Evolutionary conservation across 495 filamentous ascomycete genomes (phyloP).

Genomic region (Aspergillus nanangensis): DNA sequence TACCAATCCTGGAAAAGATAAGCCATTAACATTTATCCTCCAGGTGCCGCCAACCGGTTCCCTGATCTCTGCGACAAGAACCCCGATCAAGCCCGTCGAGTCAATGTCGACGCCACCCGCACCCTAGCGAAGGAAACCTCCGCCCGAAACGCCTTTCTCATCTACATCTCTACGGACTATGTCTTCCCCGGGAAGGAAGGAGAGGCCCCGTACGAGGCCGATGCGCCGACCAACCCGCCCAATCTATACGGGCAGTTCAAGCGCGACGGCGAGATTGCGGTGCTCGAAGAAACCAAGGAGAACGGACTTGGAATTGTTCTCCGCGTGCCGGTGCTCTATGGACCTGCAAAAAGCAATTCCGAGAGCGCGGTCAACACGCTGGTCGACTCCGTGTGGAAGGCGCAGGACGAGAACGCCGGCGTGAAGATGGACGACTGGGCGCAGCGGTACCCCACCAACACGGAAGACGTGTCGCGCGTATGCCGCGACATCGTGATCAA

Average conservation of each 20-base stretch:
- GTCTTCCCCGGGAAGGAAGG: conserved; percentile 79
- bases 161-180: conserved; percentile 96
- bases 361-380: conserved; percentile 85
- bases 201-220: conserved; percentile 78
- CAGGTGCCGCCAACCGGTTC: conserved; percentile 86
- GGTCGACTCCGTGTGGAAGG: conserved; percentile 67
- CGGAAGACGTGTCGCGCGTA: conserved; percentile 83
- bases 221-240: conserved; percentile 60
- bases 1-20: not conserved
- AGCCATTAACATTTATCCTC: conserved; percentile 10
- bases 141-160: conserved; percentile 58
- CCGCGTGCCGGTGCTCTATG: conserved; percentile 87
- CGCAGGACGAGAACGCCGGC: conserved; percentile 51
- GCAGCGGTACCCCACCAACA: conserved; percentile 78
- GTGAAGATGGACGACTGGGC: conserved; percentile 90
- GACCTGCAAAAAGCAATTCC: conserved; percentile 47
- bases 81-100: conserved; percentile 64
- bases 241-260: conserved; percentile 91
- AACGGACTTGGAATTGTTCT: conserved; percentile 63
- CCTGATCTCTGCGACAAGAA: conserved; percentile 81
- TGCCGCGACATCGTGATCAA: conserved; percentile 64
- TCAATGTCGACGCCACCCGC: conserved; percentile 72
- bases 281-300: conserved; percentile 53
- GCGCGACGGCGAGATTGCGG: conserved; percentile 73
- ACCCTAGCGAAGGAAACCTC: conserved; percentile 63